Evolutionary conservation across 768 basidiomycete species (phyloP).

Genomic region (Panaeolus papilionaceus): DNA sequence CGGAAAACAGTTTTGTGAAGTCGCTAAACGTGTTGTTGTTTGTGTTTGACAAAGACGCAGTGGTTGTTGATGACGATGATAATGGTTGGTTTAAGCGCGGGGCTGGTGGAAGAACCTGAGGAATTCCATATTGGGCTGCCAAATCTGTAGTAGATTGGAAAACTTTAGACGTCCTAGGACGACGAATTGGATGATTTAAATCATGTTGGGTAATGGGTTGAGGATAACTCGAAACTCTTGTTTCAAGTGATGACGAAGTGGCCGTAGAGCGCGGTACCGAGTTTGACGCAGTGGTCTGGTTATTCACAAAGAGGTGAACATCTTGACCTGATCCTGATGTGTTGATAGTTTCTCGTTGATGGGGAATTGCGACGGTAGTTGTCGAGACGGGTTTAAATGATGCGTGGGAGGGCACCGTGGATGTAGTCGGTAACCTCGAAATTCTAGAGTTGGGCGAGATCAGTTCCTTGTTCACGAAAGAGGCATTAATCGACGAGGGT

Average conservation of each 20-base stretch:
- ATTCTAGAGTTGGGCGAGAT: constrained; percentile 61
- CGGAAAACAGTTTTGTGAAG: constrained; percentile 57
- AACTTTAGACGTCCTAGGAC: constrained; percentile 74
- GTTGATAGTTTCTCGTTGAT: constrained; percentile 35
- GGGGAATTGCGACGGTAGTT: constrained; percentile 59
- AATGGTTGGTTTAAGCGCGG: constrained; percentile 64
- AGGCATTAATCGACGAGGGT: constrained; percentile 28
- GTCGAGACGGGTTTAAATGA: constrained; percentile 31
- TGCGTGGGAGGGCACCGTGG: constrained; percentile 52
- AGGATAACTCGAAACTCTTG: constrained; percentile 57
- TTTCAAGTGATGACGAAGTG: constrained; percentile 55
- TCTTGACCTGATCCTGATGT: constrained; percentile 48
- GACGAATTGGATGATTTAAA: constrained; percentile 57
- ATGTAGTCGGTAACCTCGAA: constrained; percentile 47
- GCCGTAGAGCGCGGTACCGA: constrained; percentile 47
- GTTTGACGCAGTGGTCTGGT: constrained; percentile 47
- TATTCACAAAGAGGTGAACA: constrained; percentile 52
- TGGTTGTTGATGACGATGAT: constrained; percentile 37
- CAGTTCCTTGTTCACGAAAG: constrained; percentile 53
- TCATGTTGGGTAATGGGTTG: constrained; percentile 55
- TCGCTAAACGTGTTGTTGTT: constrained; percentile 42
- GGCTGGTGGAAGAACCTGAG: constrained; percentile 70
- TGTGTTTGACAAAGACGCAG: constrained; percentile 25
- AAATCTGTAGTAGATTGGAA: constrained; percentile 71
- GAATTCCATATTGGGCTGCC: constrained; percentile 82